These are phyloP conservation scores for Phialophora chinensis DNA, from an alignment of 2,329 filamentous ascomycete species.

Conservation along the genomic window DNA sequence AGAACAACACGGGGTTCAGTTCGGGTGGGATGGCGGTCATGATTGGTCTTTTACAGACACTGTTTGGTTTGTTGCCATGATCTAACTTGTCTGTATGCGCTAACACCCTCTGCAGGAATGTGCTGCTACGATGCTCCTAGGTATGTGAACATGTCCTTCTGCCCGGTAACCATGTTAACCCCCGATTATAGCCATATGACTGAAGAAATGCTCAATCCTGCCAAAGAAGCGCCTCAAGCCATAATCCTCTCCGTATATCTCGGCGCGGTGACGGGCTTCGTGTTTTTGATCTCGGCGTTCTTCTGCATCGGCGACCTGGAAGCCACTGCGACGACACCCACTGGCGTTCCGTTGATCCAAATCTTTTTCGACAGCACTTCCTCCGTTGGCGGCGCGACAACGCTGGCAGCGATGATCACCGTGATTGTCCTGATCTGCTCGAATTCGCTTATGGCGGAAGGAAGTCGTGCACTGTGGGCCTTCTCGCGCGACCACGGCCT, in stretches of 20 bases:
- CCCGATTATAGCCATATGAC: constrained; percentile 55
- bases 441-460: constrained; percentile 41
- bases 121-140: constrained; percentile 39
- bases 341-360: constrained; percentile 60
- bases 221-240: constrained; percentile 55
- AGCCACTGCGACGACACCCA: constrained; percentile 52
- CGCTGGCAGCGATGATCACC: constrained; percentile 54
- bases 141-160: background rate
- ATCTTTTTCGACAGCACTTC: constrained; percentile 59
- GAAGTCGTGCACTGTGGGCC: constrained; percentile 32
- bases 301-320: constrained; percentile 61
- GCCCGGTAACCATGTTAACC: background rate
- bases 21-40: constrained; percentile 58
- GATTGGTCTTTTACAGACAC: constrained; percentile 59
- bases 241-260: constrained; percentile 55
- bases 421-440: constrained; percentile 56
- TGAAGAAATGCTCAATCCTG: constrained; percentile 60
- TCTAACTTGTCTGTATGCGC: background rate
- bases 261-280: constrained; percentile 54
- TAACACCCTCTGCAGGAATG: constrained; percentile 39
- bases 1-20: constrained; percentile 60
- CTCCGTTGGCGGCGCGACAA: constrained; percentile 53
- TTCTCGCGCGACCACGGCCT: constrained; percentile 60
- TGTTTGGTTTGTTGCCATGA: constrained; percentile 36
- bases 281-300: constrained; percentile 57